These are phyloP conservation scores for Fusarium sororula DNA, from an alignment of 2,329 filamentous ascomycete species.

Conservation along the genomic window DNA sequence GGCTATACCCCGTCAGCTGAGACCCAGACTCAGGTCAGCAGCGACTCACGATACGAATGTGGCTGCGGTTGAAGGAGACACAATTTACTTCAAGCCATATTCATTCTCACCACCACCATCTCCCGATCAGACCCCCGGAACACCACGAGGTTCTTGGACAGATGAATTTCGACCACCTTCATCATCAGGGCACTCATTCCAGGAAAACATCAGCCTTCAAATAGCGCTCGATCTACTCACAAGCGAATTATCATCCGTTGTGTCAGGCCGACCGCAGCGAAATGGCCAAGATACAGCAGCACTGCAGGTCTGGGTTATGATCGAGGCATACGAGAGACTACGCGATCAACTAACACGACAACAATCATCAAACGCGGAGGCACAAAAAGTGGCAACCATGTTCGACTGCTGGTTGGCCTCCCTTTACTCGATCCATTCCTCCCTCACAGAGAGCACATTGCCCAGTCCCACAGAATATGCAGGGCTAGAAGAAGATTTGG, in stretches of 20 bases:
- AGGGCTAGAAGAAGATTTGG: constrained; percentile 40
- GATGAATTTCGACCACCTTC: constrained; percentile 22
- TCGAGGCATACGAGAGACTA: constrained; percentile 65
- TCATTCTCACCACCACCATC: constrained; percentile 52
- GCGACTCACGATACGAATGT: constrained; percentile 57
- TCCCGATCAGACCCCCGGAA: constrained; percentile 32
- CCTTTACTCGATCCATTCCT: constrained; percentile 57
- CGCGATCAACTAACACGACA: constrained; percentile 55
- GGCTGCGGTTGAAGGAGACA: constrained; percentile 58
- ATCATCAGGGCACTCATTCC: constrained; percentile 27
- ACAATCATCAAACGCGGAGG: constrained; percentile 47
- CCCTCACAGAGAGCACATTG: constrained; percentile 36
- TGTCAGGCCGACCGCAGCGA: constrained; percentile 42
- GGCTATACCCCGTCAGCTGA: constrained; percentile 34
- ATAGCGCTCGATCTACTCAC: constrained; percentile 62
- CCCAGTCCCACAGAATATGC: constrained; percentile 44
- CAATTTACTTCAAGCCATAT: constrained; percentile 57
- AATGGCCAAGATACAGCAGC: constrained; percentile 51
- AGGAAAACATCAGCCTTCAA: constrained; percentile 56
- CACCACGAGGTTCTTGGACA: constrained; percentile 16
- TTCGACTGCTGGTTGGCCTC: constrained; percentile 62
- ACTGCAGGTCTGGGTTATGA: constrained; percentile 66
- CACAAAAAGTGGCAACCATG: constrained; percentile 46
- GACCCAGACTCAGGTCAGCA: constrained; percentile 43
- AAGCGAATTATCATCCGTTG: constrained; percentile 57